Base-by-base conservation (phyloP, 441 rosid genomes). In the Bruguiera hainesii region DNA sequence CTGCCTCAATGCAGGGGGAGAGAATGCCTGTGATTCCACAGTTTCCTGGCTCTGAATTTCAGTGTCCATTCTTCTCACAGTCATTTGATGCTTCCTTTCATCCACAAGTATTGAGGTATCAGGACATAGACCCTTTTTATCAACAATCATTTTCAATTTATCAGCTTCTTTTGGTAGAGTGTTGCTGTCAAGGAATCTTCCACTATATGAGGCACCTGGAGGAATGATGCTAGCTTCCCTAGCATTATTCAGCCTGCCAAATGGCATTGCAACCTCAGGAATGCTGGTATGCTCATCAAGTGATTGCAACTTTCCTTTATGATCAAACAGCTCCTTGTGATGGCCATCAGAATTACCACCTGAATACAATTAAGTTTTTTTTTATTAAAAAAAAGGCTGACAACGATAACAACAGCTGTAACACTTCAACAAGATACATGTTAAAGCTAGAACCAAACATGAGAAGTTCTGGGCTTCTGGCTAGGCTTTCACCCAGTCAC, bases 281-380 rank as follows among this genome's bases (percentile, higher is more conserved):
- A 75, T 73, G 77, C 61, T 72, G 71, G 74, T 52, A n/a, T 79
- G 83, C 71, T 87, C 92, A 62, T 70, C 79, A 25, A 81, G 76
- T 50, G 82, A 73, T 64, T 82, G 89, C 26, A 73, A 73, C 73
- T 83, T 84, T 62, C 86, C 91, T 65, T 76, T 84, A 55, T 76
- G 76, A 70, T 89, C 96, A 66, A 70, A 59, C 71, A 78, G 74
- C 65, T 89, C 96, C 67, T 74, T 83, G 68, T 75, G 87, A 72
- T 77, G 56, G 55, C 86, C 86, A 80, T 87, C 93, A 78, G 81
- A 60, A 77, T 70, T 69, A 70, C 80, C 83, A 81, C 81, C 80
- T 51, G 71, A 78, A 71, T 51, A 61, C 69, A 69, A 76, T 63
- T 69, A 80, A 70, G 63, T 66, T 67, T 26, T 26, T 25, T 26